Conservation (phyloP, 371 early-diverging fungal genomes). For the Syncephalastrum sp. region DNA sequence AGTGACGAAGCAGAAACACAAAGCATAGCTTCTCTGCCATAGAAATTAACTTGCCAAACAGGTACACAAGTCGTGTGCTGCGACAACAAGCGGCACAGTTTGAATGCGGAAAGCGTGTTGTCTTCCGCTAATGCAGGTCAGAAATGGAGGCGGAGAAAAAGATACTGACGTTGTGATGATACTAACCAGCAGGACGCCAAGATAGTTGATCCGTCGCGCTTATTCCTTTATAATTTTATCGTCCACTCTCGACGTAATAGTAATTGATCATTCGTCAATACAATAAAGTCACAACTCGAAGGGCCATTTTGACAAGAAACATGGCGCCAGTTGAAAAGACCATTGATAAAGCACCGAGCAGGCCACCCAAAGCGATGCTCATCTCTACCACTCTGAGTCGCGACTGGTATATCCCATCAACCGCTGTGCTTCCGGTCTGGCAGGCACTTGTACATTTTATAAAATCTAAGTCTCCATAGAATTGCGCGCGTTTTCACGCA, state of each 20-base stretch:
- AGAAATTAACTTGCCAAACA: too few relatives aligned
- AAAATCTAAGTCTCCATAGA: too few relatives aligned
- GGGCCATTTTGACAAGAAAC: constrained; percentile 74
- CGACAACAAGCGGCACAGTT: too few relatives aligned
- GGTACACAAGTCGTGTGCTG: too few relatives aligned
- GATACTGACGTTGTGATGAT: constrained; percentile 43
- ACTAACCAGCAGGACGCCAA: constrained; percentile 54
- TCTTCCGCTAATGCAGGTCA: too few relatives aligned
- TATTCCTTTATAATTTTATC: constrained; percentile 10
- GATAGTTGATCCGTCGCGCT: constrained; percentile 58
- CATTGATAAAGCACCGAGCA: constrained; percentile 49
- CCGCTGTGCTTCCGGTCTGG: too few relatives aligned
- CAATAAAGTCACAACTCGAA: constrained; percentile 46
- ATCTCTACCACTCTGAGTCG: constrained; percentile 35
- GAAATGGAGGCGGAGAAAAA: constrained; percentile 42
- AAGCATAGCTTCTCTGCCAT: too few relatives aligned
- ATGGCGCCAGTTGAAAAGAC: constrained; percentile 59
- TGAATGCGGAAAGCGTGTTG: too few relatives aligned
- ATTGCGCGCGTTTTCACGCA: too few relatives aligned
- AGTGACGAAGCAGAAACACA: too few relatives aligned
- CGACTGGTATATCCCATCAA: constrained; percentile 18
- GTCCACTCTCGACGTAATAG: constrained; percentile 7
- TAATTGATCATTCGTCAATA: constrained; percentile 23
- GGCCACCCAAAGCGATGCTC: constrained; percentile 35
- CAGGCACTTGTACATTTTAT: too few relatives aligned